Evolutionary conservation across 2,329 filamentous ascomycete genomes (phyloP).

Genomic region (Grosmannia serpens): DNA sequence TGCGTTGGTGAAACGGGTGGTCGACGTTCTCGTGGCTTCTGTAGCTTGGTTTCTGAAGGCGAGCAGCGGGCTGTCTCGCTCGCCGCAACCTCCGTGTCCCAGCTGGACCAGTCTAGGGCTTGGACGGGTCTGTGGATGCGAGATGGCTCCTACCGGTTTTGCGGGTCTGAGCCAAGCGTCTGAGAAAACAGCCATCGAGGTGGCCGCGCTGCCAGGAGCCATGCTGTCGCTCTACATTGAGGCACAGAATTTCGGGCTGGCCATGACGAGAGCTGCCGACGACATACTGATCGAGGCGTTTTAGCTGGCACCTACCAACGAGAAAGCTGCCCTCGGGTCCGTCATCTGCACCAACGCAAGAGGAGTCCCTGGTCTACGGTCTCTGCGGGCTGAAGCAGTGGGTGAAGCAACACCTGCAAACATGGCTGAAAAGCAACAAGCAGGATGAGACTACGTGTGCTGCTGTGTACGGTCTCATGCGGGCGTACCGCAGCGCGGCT

Average conservation of each 20-base stretch:
- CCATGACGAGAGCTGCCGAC: background rate
- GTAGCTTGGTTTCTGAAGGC: too few relatives aligned
- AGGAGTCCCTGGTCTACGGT: too few relatives aligned
- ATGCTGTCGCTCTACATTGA: background rate
- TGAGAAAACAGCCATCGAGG: too few relatives aligned
- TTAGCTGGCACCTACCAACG: background rate
- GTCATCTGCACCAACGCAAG: background rate
- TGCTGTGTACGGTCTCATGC: background rate
- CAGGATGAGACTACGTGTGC: too few relatives aligned
- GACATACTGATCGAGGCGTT: background rate
- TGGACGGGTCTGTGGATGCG: too few relatives aligned
- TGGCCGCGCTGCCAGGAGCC: background rate
- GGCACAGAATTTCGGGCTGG: background rate
- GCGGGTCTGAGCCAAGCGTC: too few relatives aligned
- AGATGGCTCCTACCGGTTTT: too few relatives aligned
- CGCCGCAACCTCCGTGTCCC: too few relatives aligned
- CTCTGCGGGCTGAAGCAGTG: background rate
- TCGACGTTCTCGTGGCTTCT: too few relatives aligned
- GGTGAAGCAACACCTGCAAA: background rate
- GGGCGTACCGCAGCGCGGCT: background rate
- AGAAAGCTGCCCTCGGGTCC: background rate
- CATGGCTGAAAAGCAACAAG: background rate
- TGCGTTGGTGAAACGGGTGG: too few relatives aligned
- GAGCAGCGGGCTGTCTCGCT: too few relatives aligned
- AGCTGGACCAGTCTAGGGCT: too few relatives aligned